These are phyloP conservation scores for Sclerotinia trifoliorum DNA, from an alignment of 2,329 filamentous ascomycete species.

Conservation along the genomic window DNA sequence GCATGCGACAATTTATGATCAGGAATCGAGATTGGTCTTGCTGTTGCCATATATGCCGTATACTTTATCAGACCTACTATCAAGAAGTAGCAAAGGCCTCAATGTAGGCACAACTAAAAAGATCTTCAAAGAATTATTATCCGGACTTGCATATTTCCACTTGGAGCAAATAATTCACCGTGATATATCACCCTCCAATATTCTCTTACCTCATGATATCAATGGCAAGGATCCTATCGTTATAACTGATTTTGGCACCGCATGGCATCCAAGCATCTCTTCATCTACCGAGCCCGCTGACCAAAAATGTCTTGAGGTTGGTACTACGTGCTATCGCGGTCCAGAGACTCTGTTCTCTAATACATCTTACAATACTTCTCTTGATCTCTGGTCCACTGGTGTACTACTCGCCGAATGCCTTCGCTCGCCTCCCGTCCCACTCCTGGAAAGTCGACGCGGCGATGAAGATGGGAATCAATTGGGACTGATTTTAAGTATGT, in stretches of 20 bases:
- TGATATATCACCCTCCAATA: slow-evolving; percentile 89
- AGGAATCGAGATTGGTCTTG: slow-evolving; percentile 69
- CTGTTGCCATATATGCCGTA: slow-evolving; percentile 81
- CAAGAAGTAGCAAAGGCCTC: slow-evolving; percentile 44
- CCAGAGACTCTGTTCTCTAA: slow-evolving; percentile 90
- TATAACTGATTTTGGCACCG: slow-evolving; percentile 88
- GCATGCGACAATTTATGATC: slow-evolving; percentile 70
- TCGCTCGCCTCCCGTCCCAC: slow-evolving; percentile 52
- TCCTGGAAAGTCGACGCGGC: slow-evolving; percentile 75
- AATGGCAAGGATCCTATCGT: slow-evolving; percentile 69
- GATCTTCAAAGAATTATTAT: slow-evolving; percentile 66
- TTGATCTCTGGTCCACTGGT: slow-evolving; percentile 91
- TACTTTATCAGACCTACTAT: slow-evolving; percentile 68
- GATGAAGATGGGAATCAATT: slow-evolving; percentile 87
- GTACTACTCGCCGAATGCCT: slow-evolving; percentile 78
- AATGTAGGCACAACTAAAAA: slow-evolving; percentile 31
- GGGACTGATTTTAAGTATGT: slow-evolving; percentile 86
- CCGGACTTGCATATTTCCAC: slow-evolving; percentile 71
- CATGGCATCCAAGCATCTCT: slow-evolving; percentile 66
- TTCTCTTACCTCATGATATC: slow-evolving; percentile 59
- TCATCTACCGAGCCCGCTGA: slow-evolving; percentile 58
- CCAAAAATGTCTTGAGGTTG: slow-evolving; percentile 85
- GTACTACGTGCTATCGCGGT: slow-evolving; percentile 85
- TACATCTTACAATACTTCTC: slow-evolving; percentile 63
- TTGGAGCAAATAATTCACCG: slow-evolving; percentile 78